Evolutionary conservation across 148 eudicot genomes (phyloP).

Genomic region (Chenopodium album): DNA sequence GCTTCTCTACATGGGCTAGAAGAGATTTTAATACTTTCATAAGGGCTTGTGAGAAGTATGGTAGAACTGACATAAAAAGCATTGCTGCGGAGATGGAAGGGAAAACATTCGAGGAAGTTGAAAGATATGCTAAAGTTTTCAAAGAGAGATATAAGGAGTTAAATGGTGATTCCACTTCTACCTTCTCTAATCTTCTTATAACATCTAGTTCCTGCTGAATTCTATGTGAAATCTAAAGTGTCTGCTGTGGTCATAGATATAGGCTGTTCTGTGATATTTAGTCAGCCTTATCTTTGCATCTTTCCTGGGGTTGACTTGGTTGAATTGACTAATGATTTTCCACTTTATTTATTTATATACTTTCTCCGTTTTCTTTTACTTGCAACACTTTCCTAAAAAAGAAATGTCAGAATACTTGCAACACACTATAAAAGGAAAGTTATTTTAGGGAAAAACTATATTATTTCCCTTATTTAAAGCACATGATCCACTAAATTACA

Average conservation of each 20-base stretch:
- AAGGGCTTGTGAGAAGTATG: conserved; percentile 95
- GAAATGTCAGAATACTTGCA: no score
- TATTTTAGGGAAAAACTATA: no score
- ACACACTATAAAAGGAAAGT: no score
- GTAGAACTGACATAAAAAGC: conserved; percentile 69
- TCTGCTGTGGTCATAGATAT: no score
- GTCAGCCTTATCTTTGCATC: not conserved
- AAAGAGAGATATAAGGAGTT: conserved; percentile 93
- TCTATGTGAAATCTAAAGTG: no score
- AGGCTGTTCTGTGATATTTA: no score
- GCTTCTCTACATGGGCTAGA: conserved; percentile 89
- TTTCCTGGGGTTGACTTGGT: not conserved
- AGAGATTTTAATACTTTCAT: conserved; percentile 92
- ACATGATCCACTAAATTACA: no score
- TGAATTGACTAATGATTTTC: not conserved
- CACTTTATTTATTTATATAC: not conserved
- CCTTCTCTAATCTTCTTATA: no score
- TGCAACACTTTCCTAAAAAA: no score
- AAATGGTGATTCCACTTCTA: conserved; percentile 39
- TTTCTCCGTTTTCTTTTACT: no score
- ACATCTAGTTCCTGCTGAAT: no score
- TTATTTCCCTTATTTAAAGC: no score
- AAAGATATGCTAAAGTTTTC: conserved; percentile 93
- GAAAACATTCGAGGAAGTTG: conserved; percentile 84
- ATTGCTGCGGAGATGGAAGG: conserved; percentile 98